Percentiles rank a stretch among this genome's conserved stretches.
Evolutionary conservation across 192 early-diverging fungal genomes (phyloP).

Genomic region (Gonapodya prolifera): DNA sequence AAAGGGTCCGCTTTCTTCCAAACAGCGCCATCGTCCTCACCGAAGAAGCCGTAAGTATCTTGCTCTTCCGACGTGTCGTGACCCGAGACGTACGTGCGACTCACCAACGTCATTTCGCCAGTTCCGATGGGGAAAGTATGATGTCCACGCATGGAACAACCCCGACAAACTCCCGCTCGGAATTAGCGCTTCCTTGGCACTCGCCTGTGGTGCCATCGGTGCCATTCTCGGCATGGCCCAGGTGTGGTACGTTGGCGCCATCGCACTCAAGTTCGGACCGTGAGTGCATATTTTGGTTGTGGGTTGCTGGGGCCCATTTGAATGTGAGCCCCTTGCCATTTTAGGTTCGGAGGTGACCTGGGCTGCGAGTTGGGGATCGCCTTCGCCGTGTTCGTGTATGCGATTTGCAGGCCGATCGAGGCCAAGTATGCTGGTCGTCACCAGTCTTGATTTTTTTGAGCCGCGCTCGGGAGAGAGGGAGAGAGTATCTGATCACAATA

Average conservation of each 20-base stretch:
- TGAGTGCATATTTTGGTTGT: too few relatives aligned
- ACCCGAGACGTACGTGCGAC: neutral
- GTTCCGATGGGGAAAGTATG: neutral
- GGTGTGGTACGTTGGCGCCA: conserved; percentile 20
- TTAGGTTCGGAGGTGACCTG: conserved; percentile 3
- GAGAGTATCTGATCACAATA: too few relatives aligned
- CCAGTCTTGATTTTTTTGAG: too few relatives aligned
- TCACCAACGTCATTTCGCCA: too few relatives aligned
- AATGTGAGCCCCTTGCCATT: too few relatives aligned
- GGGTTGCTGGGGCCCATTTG: too few relatives aligned
- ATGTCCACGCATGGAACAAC: conserved; percentile 14
- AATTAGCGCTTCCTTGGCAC: conserved; percentile 13
- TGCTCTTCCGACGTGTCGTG: too few relatives aligned
- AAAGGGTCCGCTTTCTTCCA: too few relatives aligned
- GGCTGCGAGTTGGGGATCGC: conserved; percentile 8
- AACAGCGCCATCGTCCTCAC: too few relatives aligned
- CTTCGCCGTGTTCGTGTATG: conserved; percentile 12
- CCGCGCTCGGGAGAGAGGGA: too few relatives aligned
- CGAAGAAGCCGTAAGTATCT: neutral
- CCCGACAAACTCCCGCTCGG: conserved; percentile 14
- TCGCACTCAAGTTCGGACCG: conserved; percentile 9
- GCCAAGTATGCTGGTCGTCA: neutral
- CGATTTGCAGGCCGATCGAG: neutral
- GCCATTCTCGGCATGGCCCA: conserved; percentile 21
- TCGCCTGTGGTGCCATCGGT: conserved; percentile 14